Evolutionary conservation across 768 basidiomycete species (phyloP).

Genomic region (Cyclocybe aegerita): DNA sequence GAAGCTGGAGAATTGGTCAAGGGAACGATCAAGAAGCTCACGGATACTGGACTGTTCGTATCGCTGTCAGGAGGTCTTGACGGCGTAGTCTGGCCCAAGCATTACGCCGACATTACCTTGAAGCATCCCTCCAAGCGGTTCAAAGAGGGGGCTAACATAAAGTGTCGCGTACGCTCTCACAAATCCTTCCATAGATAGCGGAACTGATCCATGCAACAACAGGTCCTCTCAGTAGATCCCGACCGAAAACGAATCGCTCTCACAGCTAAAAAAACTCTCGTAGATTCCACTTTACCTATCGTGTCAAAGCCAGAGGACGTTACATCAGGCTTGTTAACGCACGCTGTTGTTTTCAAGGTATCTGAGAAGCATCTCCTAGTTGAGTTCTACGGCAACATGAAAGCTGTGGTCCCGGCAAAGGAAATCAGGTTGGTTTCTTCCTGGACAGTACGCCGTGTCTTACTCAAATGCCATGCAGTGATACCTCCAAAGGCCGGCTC

Average conservation of each 20-base stretch:
- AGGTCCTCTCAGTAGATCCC: constrained; percentile 84
- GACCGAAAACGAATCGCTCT: constrained; percentile 79
- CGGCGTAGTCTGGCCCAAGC: constrained; percentile 91
- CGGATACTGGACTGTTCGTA: constrained; percentile 80
- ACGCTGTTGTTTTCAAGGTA: constrained; percentile 85
- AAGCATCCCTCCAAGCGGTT: constrained; percentile 93
- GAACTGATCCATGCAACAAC: constrained; percentile 1
- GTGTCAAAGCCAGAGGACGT: constrained; percentile 66
- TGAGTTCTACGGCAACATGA: constrained; percentile 88
- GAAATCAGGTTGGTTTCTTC: constrained; percentile 70
- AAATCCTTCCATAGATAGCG: constrained; percentile 4
- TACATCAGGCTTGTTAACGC: constrained; percentile 66
- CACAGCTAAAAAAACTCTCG: constrained; percentile 88
- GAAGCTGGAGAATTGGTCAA: constrained; percentile 85
- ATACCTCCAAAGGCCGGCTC: constrained; percentile 56
- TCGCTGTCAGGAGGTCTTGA: constrained; percentile 86
- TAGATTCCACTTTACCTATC: constrained; percentile 78
- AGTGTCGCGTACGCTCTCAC: constrained; percentile 66
- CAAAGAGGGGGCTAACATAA: constrained; percentile 78
- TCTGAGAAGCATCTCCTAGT: constrained; percentile 78
- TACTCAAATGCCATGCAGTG: constrained; percentile 43
- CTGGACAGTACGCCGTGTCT: not conserved
- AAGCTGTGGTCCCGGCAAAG: constrained; percentile 74
- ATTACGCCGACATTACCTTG: constrained; percentile 92
- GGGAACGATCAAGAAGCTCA: constrained; percentile 84